Evolutionary conservation across 2,329 filamentous ascomycete genomes (phyloP).

Genomic region (Sclerotinia trifoliorum): DNA sequence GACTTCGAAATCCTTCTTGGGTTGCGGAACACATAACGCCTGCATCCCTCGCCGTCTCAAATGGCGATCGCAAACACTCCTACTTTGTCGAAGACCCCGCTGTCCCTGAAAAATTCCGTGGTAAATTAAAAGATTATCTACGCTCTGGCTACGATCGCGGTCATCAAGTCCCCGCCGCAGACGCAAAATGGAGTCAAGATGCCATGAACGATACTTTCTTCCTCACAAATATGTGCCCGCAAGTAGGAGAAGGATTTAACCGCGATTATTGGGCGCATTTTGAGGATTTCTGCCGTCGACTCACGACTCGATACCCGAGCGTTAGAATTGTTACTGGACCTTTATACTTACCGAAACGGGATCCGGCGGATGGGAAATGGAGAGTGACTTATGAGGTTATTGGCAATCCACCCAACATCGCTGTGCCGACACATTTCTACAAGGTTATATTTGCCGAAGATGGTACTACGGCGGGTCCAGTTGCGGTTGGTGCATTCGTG

Average conservation of each 20-base stretch:
- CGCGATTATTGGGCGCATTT: conserved; percentile 99
- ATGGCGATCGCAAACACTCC: conserved; percentile 82
- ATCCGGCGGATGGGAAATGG: conserved; percentile 87
- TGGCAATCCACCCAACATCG: conserved; percentile 86
- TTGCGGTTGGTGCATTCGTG: conserved; percentile 91
- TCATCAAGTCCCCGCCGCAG: conserved; percentile 94
- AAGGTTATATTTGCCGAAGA: conserved; percentile 98
- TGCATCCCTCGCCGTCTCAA: conserved; percentile 69
- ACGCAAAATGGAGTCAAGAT: conserved; percentile 90
- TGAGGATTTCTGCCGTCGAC: conserved; percentile 88
- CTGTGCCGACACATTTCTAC: conserved; percentile 98
- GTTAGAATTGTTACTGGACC: conserved; percentile 93
- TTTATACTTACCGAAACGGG: conserved; percentile 83
- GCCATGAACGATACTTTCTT: conserved; percentile 96
- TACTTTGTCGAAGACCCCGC: conserved; percentile 76
- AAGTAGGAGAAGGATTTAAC: conserved; percentile 98
- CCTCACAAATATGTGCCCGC: conserved; percentile 95
- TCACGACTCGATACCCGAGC: conserved; percentile 77
- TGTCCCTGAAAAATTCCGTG: conserved; percentile 85
- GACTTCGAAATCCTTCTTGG: conserved; percentile 89
- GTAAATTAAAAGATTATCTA: conserved; percentile 89
- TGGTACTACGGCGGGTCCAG: conserved; percentile 64
- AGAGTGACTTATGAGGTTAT: conserved; percentile 95
- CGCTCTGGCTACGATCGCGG: conserved; percentile 93
- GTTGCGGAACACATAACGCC: conserved; percentile 96